phyloP scores from a whole-genome alignment of 805 yeast genomes.

The Cyberlindnera euphorbiiphila region DNA sequence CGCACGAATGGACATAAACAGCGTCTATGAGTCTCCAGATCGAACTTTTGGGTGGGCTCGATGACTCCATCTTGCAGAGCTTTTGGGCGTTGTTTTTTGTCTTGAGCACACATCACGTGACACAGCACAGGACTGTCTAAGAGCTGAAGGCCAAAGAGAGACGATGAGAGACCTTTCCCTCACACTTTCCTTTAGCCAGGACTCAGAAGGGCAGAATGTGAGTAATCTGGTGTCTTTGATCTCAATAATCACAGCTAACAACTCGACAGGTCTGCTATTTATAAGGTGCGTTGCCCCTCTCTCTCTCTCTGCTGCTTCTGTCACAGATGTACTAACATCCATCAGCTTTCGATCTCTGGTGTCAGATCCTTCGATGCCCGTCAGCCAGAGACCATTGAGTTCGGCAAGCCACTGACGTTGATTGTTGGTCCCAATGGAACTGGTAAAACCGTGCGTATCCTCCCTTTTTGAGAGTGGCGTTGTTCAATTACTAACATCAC shows the following conservation, averaged over 20 bases:
- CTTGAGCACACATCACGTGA: no score
- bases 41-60: no score
- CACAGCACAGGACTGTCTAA: no score
- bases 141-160: no score
- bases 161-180: no score
- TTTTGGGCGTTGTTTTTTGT: no score
- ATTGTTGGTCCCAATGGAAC: slow-evolving; percentile 96
- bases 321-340: slow-evolving; percentile 5
- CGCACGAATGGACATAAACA: slow-evolving; percentile 8
- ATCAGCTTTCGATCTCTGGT: slow-evolving; percentile 72
- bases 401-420: slow-evolving; percentile 84
- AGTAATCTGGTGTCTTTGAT: no score
- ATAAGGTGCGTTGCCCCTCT: slow-evolving; percentile 18
- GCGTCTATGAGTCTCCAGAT: no score
- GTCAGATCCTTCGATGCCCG: slow-evolving; percentile 88
- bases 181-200: no score
- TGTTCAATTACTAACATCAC: not conserved
- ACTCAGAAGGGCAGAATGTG: no score
- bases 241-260: no score
- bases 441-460: slow-evolving; percentile 65
- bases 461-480: not conserved
- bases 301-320: not conserved
- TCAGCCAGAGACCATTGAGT: slow-evolving; percentile 79
- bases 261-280: slow-evolving; percentile 23
- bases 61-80: no score